Conservation (phyloP, 495 filamentous ascomycete species). For the Trichoderma erinaceum region DNA sequence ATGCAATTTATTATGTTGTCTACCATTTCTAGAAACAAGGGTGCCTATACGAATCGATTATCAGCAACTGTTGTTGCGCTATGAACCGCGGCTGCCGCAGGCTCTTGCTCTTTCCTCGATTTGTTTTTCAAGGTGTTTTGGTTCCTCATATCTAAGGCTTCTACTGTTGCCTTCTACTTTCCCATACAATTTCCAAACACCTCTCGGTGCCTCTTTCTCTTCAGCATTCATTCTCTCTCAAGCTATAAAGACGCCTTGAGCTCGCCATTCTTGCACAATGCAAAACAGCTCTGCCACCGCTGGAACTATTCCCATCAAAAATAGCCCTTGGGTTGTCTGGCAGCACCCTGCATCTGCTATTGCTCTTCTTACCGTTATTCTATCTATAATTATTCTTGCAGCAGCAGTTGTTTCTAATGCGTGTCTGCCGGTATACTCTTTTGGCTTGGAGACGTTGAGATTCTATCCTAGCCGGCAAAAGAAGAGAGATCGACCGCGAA, state of each 20-base stretch:
- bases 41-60: no score
- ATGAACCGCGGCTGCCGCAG: background rate
- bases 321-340: background rate
- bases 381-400: background rate
- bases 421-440: background rate
- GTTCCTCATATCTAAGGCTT: no score
- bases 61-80: background rate
- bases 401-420: background rate
- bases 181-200: no score
- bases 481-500: background rate
- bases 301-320: no score
- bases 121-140: no score
- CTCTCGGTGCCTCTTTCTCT: no score
- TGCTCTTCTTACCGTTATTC: background rate
- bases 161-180: background rate
- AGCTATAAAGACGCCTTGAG: background rate
- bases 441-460: background rate
- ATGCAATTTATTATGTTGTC: no score
- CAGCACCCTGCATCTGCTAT: background rate
- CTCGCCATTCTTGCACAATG: background rate
- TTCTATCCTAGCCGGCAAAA: background rate
- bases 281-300: background rate
- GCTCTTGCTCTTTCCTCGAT: background rate
- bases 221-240: no score
- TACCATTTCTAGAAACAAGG: no score